These are phyloP conservation scores for Holtermanniella nyarrowii DNA, from an alignment of 768 basidiomycete species.

Conservation along the genomic window DNA sequence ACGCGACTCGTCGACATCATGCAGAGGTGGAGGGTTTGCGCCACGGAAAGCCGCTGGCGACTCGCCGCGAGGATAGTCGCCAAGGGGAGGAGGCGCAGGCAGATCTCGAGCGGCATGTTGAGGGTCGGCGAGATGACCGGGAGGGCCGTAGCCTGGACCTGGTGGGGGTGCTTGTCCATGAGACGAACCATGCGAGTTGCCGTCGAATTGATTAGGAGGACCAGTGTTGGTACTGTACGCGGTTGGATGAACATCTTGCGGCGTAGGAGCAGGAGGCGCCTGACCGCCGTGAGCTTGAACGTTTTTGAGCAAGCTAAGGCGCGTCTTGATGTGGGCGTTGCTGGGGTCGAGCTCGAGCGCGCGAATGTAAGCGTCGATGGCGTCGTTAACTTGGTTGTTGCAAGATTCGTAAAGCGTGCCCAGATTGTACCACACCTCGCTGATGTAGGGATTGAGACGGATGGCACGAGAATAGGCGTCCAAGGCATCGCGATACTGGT, in stretches of 20 bases:
- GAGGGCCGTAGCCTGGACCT: conserved; percentile 1
- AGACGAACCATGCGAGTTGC: conserved; percentile 6
- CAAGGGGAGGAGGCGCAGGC: conserved; percentile 27
- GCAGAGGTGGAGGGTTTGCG: conserved; percentile 34
- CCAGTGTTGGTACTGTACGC: conserved; percentile 50
- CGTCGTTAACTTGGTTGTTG: conserved; percentile 97
- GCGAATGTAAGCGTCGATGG: conserved; percentile 93
- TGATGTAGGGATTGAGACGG: conserved; percentile 95
- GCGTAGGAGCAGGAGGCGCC: conserved; percentile 74
- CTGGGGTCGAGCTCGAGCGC: conserved; percentile 85
- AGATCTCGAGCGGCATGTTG: conserved; percentile 26
- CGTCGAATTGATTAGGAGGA: conserved; percentile 15
- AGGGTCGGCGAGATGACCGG: conserved; percentile 3
- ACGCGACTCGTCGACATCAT: conserved; percentile 30
- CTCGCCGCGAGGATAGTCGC: conserved; percentile 15
- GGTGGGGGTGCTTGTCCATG: not conserved
- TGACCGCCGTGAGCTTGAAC: conserved; percentile 65
- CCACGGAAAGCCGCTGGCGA: conserved; percentile 37
- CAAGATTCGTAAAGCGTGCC: conserved; percentile 95
- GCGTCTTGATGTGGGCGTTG: conserved; percentile 71
- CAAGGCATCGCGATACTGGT: conserved; percentile 95
- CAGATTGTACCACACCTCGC: conserved; percentile 90
- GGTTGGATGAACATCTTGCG: conserved; percentile 91
- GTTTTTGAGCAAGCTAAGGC: conserved; percentile 65
- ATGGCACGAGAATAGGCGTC: conserved; percentile 99